Evolutionary conservation across 768 basidiomycete genomes (phyloP).

Genomic region (Leccinellum luteum): DNA sequence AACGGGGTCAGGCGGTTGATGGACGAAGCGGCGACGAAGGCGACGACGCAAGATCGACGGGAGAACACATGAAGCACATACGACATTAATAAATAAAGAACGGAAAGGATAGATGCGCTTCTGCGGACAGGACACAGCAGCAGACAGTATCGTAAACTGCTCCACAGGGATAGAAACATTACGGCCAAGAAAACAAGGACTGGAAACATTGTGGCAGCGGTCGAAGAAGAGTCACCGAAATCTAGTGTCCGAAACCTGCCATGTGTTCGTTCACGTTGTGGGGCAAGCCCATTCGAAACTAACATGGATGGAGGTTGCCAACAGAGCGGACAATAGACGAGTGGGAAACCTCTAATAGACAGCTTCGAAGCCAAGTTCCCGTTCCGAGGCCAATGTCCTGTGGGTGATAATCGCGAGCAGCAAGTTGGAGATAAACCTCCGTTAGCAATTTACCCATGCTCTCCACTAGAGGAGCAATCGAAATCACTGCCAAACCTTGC

Average conservation of each 20-base stretch:
- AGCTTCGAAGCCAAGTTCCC: slow-evolving; percentile 16
- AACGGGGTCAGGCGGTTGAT: slow-evolving; percentile 31
- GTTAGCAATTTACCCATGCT: slow-evolving; percentile 26
- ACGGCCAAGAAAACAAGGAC: slow-evolving; percentile 23
- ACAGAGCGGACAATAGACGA: slow-evolving; percentile 22
- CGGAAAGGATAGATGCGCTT: slow-evolving; percentile 31
- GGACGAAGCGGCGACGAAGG: slow-evolving; percentile 21
- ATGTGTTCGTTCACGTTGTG: slow-evolving; percentile 19
- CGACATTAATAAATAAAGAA: slow-evolving; percentile 33
- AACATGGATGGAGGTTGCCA: slow-evolving; percentile 21
- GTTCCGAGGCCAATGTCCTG: slow-evolving; percentile 25
- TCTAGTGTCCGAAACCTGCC: slow-evolving; percentile 24
- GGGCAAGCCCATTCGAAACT: slow-evolving; percentile 22
- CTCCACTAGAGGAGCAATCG: slow-evolving; percentile 19
- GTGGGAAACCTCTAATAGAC: slow-evolving; percentile 19
- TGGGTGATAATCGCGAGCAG: slow-evolving; percentile 25
- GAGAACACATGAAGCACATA: slow-evolving; percentile 32
- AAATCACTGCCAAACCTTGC: slow-evolving; percentile 29
- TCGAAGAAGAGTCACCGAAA: slow-evolving; percentile 22
- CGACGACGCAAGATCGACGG: slow-evolving; percentile 6
- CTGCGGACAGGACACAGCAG: slow-evolving; percentile 27
- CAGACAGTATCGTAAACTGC: slow-evolving; percentile 11
- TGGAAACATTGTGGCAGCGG: slow-evolving; percentile 20
- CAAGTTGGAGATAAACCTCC: slow-evolving; percentile 13
- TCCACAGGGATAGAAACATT: slow-evolving; percentile 25